Evolutionary conservation across 179 eudicot genomes (phyloP).

Genomic region (Silene vulgaris): DNA sequence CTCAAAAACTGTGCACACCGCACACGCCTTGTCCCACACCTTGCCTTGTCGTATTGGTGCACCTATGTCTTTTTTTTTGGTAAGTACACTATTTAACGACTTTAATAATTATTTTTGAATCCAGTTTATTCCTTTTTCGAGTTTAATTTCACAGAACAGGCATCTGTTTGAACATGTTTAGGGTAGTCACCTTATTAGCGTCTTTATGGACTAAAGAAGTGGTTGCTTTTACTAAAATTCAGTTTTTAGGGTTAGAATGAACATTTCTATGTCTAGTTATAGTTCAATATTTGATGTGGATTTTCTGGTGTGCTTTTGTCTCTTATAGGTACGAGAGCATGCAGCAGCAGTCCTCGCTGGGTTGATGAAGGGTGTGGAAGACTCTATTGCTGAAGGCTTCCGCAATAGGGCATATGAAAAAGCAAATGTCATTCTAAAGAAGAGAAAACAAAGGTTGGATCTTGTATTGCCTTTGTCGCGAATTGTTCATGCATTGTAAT

Average conservation of each 20-base stretch:
- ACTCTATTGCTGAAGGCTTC: conserved; percentile 59
- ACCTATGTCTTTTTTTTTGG: too few species aligned
- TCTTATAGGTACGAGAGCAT: conserved; percentile 89
- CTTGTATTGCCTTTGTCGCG: conserved; percentile 10
- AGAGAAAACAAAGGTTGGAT: conserved; percentile 65
- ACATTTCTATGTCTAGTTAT: not conserved
- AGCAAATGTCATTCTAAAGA: conserved; percentile 53
- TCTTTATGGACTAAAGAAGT: not conserved
- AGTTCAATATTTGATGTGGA: not conserved
- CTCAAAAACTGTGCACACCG: too few species aligned
- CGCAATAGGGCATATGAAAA: conserved; percentile 68
- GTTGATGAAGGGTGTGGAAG: conserved; percentile 88
- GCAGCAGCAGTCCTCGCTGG: conserved; percentile 98
- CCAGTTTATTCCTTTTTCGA: not conserved
- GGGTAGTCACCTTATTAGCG: not conserved
- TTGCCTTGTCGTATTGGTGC: too few species aligned
- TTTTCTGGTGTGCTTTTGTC: not conserved
- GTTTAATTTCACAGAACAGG: not conserved
- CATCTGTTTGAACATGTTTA: not conserved
- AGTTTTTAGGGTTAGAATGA: not conserved
- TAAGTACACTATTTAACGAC: too few species aligned
- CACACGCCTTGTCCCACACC: too few species aligned
- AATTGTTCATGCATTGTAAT: not conserved
- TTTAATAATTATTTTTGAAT: not conserved
- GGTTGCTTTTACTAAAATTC: not conserved